A percentile compares a stretch with the other conserved stretches of the same genome.
Evolutionary conservation across 108 stramenopile genomes (phyloP).

Genomic region (Hondaea fermentalgiana): DNA sequence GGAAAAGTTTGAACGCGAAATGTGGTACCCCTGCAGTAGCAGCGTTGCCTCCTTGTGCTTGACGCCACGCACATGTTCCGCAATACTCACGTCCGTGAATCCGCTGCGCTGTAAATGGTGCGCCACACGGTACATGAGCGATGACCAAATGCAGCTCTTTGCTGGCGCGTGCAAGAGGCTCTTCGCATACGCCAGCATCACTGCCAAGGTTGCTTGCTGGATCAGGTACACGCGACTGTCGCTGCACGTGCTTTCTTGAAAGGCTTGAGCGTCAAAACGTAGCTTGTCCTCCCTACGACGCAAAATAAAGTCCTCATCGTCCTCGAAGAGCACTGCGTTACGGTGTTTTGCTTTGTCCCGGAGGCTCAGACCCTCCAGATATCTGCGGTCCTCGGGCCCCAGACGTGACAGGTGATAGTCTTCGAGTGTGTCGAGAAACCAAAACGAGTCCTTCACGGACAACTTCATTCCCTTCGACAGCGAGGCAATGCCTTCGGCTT

Average conservation of each 20-base stretch:
- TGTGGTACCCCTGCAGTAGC: background rate
- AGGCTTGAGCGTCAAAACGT: background rate
- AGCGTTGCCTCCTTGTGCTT: constrained; percentile 6
- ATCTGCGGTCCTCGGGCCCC: background rate
- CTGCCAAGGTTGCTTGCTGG: background rate
- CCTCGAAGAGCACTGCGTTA: background rate
- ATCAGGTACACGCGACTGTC: background rate
- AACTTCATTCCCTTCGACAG: background rate
- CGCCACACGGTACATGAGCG: background rate
- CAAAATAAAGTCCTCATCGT: background rate
- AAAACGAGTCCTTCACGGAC: background rate
- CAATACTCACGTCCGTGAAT: background rate
- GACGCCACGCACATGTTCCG: background rate
- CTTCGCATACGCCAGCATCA: background rate
- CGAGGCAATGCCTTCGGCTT: background rate
- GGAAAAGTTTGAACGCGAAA: background rate
- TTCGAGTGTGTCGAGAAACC: background rate
- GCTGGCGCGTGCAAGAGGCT: background rate
- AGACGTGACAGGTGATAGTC: background rate
- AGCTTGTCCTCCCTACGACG: background rate
- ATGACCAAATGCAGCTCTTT: background rate
- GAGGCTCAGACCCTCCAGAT: background rate
- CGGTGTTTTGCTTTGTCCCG: constrained; percentile 4
- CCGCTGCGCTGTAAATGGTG: background rate
- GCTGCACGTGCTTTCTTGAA: background rate